Base-by-base conservation (phyloP, 805 yeast genomes). In the Zygoascus tannicola region DNA sequence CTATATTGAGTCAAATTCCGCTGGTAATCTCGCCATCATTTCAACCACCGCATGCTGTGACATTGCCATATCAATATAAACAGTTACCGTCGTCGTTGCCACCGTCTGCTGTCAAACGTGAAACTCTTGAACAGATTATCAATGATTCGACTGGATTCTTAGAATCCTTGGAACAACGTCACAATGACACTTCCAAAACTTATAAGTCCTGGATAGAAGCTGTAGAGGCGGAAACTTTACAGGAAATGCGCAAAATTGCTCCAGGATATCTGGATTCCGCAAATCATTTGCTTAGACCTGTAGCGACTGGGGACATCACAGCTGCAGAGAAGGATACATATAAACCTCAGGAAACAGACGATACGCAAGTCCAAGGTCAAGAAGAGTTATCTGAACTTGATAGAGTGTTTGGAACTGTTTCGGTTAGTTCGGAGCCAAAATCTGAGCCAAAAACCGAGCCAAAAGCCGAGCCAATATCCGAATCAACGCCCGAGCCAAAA, bases 31-130 rank as follows among this genome's bases (percentile, higher is more conserved):
- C 77, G 45, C 81, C 78, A 3, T 61, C 63, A 21, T 68, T 61
- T 48, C 70, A 67, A 44, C 74, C 78, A 1, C 81, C 83, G 15
- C 72, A 68, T 46, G 73, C 81, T 0, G 68, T 77, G 12, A 69
- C 75, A 4, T 62, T 78, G 32, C 75, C 78, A 32, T 58, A 68
- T 26, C 70, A 70, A 49, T 78, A 72, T 56, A 62, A 59, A 15
- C 56, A 60, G 10, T 53, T 69, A 5, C 69, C 73, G 4, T 46
- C 55, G 1, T 45, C 47, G 4, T 46, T 64, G 18, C 69, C 68
- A n/a, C 60, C 55, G 18, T 53, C 66, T 3, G 56, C 59, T 2
- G 57, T 57, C 5, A 47, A 59, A 2, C 46, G 46, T 5, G 60
- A 55, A 3, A 63, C 64, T 26, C 49, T 67, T 4, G 50, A 54